phyloP scores from a whole-genome alignment of 2,329 filamentous ascomycete genomes.

The Aspergillus hortae region DNA sequence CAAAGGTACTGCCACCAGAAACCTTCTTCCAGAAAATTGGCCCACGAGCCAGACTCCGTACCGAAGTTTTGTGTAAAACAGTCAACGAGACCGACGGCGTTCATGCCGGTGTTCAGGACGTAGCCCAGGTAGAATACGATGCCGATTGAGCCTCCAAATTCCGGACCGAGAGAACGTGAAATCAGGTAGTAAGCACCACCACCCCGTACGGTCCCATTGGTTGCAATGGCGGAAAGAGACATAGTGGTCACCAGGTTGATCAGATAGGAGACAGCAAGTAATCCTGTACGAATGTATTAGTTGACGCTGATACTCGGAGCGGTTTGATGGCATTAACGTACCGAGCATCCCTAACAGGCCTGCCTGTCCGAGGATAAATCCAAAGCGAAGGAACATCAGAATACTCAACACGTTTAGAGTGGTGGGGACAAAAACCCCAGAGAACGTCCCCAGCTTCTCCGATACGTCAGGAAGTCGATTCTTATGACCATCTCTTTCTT shows the following conservation, averaged over 20 bases:
- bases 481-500: constrained; percentile 26
- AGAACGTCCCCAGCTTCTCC: constrained; percentile 71
- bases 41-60: constrained; percentile 52
- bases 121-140: constrained; percentile 89
- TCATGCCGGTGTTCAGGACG: constrained; percentile 81
- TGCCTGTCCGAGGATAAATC: constrained; percentile 75
- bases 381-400: constrained; percentile 88
- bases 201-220: constrained; percentile 82
- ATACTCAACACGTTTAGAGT: constrained; percentile 86
- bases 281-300: constrained; percentile 46
- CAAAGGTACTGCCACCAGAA: constrained; percentile 77
- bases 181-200: constrained; percentile 88
- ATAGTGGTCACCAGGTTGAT: constrained; percentile 82
- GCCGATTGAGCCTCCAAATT: constrained; percentile 86
- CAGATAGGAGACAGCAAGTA: constrained; percentile 71
- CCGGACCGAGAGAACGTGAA: constrained; percentile 77
- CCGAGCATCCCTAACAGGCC: constrained; percentile 77
- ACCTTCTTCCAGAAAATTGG: constrained; percentile 61
- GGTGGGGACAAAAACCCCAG: constrained; percentile 82
- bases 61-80: constrained; percentile 76
- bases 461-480: constrained; percentile 25
- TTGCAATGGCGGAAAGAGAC: constrained; percentile 83
- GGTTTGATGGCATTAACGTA: constrained; percentile 37
- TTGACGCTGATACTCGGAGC: not conserved
- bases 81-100: constrained; percentile 80